Conservation (phyloP, 2,329 filamentous ascomycete species). For the Neofusicoccum parvum region DNA sequence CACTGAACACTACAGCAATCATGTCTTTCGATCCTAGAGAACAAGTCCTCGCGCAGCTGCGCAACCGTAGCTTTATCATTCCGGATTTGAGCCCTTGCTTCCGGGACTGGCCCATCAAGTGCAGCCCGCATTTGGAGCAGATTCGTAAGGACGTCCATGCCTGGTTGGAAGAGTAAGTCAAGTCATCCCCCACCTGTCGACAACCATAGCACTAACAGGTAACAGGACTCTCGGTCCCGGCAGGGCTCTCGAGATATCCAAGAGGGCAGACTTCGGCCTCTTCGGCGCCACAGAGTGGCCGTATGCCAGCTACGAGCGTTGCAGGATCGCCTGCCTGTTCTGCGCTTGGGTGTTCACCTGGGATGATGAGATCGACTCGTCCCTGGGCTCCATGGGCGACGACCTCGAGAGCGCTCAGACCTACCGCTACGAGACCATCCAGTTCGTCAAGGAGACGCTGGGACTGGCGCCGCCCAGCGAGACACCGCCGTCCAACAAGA, state of each 20-base stretch:
- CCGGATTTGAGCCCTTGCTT: constrained; percentile 4
- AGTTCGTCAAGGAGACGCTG: constrained; percentile 10
- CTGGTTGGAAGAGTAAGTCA: constrained; percentile 12
- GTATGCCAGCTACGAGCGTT: constrained; percentile 11
- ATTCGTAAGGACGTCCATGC: constrained; percentile 9
- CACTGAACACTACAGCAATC: not conserved
- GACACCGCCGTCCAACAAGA: not conserved
- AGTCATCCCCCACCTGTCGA: not conserved
- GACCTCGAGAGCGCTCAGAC: constrained; percentile 11
- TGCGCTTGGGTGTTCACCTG: constrained; percentile 15
- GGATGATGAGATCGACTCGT: constrained; percentile 16
- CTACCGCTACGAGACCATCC: constrained; percentile 6
- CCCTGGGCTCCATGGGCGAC: constrained; percentile 9
- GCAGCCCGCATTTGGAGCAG: constrained; percentile 9
- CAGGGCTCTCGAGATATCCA: constrained; percentile 1
- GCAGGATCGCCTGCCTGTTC: constrained; percentile 8
- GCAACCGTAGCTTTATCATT: not conserved
- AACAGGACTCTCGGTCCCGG: constrained; percentile 1
- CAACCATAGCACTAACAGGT: not conserved
- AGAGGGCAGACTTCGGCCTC: constrained; percentile 13
- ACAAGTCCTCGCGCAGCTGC: constrained; percentile 1
- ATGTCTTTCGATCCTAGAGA: constrained; percentile 13
- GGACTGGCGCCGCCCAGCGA: not conserved
- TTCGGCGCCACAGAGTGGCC: constrained; percentile 12
- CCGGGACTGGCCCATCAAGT: constrained; percentile 3